Base-by-base conservation (phyloP, 2,329 filamentous ascomycete genomes). In the Epichloe elymi region DNA sequence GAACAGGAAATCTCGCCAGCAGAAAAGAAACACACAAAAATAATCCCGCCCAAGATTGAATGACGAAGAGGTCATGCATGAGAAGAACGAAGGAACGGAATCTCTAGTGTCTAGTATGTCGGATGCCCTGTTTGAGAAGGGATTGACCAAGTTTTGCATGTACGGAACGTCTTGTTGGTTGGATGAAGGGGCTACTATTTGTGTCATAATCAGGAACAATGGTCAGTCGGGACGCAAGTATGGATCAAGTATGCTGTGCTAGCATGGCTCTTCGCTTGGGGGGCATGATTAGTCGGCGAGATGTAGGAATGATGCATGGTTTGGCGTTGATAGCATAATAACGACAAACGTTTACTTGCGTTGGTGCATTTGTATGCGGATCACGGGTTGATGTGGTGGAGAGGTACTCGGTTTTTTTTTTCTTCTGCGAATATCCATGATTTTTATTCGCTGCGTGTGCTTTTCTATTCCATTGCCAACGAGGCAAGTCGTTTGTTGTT, bases 291-390 rank as follows among this genome's bases (percentile, higher is more conserved):
- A 5, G 36, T n/a, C 15, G 12, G 23, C n/a, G n/a, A 35, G n/a
- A 30, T 6, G 39, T 33, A 41, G 35, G 46, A 35, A 8, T 23
- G n/a, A 26, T 39, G 50, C 46, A 46, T 52, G 42, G 42, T 19
- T 41, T 19, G 51, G 51, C 51, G 51, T 52, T 46, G 46, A 42
- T 37, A 49, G 46, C 46, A 49, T 49, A 45, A 46, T 51, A 3
- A 10, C 8, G 39, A 44, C 19, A n/a, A 48, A 44, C 14, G n/a
- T 37, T 38, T 44, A 10, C n/a, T 12, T 17, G 39, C 39, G 20
- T 41, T 38, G 14, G 39, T 41, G 39, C 17, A 41, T 41, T 5
- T 38, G 36, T 6, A 7, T 38, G 36, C 36, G 14, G 15, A 2
- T 37, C 12, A 14, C 36, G 15, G 36, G 36, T n/a, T 5, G 6